Conservation (phyloP, 2,329 filamentous ascomycete species). For the Nemania sp. region DNA sequence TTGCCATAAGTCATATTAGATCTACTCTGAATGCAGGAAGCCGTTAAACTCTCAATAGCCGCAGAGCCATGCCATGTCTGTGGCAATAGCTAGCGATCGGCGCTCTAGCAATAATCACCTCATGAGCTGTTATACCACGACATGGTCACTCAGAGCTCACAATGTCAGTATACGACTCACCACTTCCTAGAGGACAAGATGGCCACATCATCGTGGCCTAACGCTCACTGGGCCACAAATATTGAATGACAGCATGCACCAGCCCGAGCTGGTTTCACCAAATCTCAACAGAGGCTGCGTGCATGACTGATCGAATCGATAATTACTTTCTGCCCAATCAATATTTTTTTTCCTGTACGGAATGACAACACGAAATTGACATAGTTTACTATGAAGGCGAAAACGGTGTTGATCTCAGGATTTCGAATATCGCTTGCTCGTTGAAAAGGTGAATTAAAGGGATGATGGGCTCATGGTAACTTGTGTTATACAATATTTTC, state of each 20-base stretch:
- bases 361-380: not conserved
- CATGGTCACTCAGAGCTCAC: too few species aligned
- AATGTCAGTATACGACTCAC: too few species aligned
- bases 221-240: not conserved
- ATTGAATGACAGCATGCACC: constrained; percentile 26
- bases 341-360: not conserved
- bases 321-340: constrained; percentile 1
- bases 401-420: too few species aligned
- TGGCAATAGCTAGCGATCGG: too few species aligned
- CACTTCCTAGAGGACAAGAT: too few species aligned
- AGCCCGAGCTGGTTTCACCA: constrained; percentile 30
- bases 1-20: too few species aligned
- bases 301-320: constrained; percentile 31
- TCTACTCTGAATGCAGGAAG: too few species aligned
- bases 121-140: too few species aligned
- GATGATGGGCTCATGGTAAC: not conserved
- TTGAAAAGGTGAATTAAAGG: not conserved
- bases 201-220: constrained; percentile 11
- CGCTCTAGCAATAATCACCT: too few species aligned
- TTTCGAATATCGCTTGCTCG: too few species aligned
- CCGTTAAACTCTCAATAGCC: too few species aligned
- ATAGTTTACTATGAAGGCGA: not conserved
- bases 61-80: too few species aligned
- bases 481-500: not conserved
- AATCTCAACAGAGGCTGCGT: constrained; percentile 38